These are phyloP conservation scores for Psilocybe subaeruginosa DNA, from an alignment of 768 basidiomycete species.

Conservation along the genomic window DNA sequence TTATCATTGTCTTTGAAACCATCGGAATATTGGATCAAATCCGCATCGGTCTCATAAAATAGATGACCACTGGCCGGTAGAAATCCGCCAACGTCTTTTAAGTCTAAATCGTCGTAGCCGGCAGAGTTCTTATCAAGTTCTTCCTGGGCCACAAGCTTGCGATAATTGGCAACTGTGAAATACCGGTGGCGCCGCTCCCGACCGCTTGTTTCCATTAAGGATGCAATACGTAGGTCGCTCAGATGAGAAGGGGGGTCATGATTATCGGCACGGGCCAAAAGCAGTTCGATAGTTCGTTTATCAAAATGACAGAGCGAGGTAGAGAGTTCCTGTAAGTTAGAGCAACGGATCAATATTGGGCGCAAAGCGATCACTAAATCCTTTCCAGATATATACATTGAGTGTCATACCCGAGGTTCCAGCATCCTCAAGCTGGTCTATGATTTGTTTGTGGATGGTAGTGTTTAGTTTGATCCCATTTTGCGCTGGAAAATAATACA, in stretches of 20 bases:
- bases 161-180: constrained; percentile 75
- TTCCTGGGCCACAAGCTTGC: constrained; percentile 62
- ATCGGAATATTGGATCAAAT: constrained; percentile 52
- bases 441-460: constrained; percentile 79
- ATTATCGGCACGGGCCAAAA: constrained; percentile 71
- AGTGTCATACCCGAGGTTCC: constrained; percentile 73
- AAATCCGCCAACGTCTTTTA: constrained; percentile 59
- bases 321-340: constrained; percentile 58
- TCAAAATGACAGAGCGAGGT: constrained; percentile 69
- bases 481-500: constrained; percentile 18
- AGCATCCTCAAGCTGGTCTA: constrained; percentile 71
- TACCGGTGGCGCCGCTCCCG: constrained; percentile 88
- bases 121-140: constrained; percentile 56
- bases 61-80: constrained; percentile 37
- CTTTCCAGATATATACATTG: constrained; percentile 45
- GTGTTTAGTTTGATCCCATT: constrained; percentile 57
- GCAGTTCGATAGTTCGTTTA: constrained; percentile 81
- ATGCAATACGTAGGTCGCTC: constrained; percentile 67
- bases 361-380: background rate
- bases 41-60: constrained; percentile 57
- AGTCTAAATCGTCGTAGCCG: constrained; percentile 48
- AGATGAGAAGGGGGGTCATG: constrained; percentile 71
- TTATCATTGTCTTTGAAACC: constrained; percentile 43
- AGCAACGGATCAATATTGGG: background rate
- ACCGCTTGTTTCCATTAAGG: constrained; percentile 80